Evolutionary conservation across 1,139 yeast genomes (phyloP).

Genomic region (Suhomyces maxii): DNA sequence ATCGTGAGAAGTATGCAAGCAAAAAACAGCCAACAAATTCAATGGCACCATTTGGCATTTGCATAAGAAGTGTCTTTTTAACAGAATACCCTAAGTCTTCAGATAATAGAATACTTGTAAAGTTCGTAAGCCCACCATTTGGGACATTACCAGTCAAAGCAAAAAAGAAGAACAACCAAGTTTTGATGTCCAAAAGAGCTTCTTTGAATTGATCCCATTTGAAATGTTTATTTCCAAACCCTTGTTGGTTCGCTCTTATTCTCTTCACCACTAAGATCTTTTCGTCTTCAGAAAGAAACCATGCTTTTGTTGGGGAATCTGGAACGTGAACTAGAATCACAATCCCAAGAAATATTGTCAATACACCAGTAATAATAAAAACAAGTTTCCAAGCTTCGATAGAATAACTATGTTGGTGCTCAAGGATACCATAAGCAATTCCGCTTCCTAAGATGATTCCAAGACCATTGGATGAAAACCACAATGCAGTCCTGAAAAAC

Average conservation of each 20-base stretch:
- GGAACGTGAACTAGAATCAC: conserved; percentile 28
- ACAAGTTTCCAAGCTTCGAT: conserved; percentile 34
- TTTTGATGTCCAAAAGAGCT: conserved; percentile 16
- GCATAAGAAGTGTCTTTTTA: conserved; percentile 36
- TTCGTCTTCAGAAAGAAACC: conserved; percentile 48
- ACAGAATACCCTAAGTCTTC: conserved; percentile 25
- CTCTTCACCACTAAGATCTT: conserved; percentile 36
- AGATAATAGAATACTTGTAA: conserved; percentile 16
- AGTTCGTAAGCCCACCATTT: conserved; percentile 21
- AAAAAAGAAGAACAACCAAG: conserved; percentile 15
- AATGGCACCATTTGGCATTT: conserved; percentile 38
- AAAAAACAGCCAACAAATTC: conserved; percentile 42
- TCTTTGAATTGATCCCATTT: conserved; percentile 17
- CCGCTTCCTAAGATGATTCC: conserved; percentile 29
- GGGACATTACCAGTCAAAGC: conserved; percentile 11
- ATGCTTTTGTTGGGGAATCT: conserved; percentile 30
- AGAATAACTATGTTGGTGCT: conserved; percentile 26
- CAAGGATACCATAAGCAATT: conserved; percentile 26
- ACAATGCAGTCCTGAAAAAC: conserved; percentile 25
- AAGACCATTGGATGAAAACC: conserved; percentile 35
- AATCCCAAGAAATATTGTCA: conserved; percentile 29
- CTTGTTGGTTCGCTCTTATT: conserved; percentile 28
- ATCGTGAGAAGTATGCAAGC: conserved; percentile 14
- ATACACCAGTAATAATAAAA: conserved; percentile 30
- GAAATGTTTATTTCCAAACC: conserved; percentile 12